These are phyloP conservation scores for Trichoderma atrobrunneum DNA, from an alignment of 2,329 filamentous ascomycete species.

Conservation along the genomic window DNA sequence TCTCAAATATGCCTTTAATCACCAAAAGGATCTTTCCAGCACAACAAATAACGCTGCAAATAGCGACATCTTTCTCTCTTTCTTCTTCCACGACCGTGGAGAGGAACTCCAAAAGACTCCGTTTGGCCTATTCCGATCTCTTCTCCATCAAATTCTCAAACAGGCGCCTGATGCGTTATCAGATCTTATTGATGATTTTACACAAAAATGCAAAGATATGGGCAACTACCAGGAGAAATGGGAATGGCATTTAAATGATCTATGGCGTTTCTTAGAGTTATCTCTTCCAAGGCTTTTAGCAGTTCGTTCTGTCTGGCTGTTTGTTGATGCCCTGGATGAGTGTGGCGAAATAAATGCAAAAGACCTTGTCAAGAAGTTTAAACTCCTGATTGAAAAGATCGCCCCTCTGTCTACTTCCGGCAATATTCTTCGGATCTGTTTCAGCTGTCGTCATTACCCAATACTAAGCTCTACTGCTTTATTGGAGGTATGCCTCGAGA, in stretches of 20 bases:
- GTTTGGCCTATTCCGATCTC: conserved; percentile 35
- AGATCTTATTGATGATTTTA: conserved; percentile 23
- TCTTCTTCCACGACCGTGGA: conserved; percentile 39
- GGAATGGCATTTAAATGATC: conserved; percentile 29
- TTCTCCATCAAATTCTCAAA: conserved; percentile 34
- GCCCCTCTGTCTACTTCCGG: background rate
- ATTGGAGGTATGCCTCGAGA: conserved; percentile 31
- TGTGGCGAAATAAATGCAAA: conserved; percentile 28
- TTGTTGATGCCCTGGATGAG: conserved; percentile 39
- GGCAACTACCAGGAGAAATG: conserved; percentile 26
- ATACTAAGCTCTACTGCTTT: conserved; percentile 21
- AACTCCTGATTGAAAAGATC: conserved; percentile 21
- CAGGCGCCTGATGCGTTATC: conserved; percentile 24
- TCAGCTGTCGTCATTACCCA: conserved; percentile 35
- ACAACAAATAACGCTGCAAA: background rate
- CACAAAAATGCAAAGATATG: background rate
- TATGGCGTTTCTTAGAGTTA: conserved; percentile 24
- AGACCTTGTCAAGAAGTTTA: conserved; percentile 18
- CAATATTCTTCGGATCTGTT: conserved; percentile 28
- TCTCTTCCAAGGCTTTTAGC: conserved; percentile 26
- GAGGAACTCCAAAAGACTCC: conserved; percentile 31
- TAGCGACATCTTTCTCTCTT: conserved; percentile 25
- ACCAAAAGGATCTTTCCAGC: conserved; percentile 15
- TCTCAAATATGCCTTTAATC: conserved; percentile 34
- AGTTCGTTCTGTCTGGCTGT: conserved; percentile 26